Evolutionary conservation across 768 basidiomycete genomes (phyloP).

Genomic region (Antrodiella citrinella): DNA sequence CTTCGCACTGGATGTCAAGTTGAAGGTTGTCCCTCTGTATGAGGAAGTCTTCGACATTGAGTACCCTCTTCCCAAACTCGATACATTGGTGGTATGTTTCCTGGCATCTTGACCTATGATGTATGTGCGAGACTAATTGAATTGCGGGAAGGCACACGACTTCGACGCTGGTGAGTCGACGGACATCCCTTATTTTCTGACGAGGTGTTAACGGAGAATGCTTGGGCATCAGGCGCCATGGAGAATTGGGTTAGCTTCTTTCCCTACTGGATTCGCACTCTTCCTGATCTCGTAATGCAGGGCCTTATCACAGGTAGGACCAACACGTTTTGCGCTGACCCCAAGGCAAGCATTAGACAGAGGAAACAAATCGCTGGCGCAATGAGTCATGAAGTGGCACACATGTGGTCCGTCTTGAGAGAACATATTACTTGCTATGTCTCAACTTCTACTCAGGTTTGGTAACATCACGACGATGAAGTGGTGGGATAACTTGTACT

Average conservation of each 20-base stretch:
- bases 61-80: conserved; percentile 89
- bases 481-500: conserved; percentile 85
- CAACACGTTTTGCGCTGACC: conserved; percentile 71
- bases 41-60: conserved; percentile 88
- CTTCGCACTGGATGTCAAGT: conserved; percentile 83
- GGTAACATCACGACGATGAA: conserved; percentile 93
- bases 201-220: no score
- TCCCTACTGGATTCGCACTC: not conserved
- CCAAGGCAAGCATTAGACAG: conserved; percentile 64
- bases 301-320: conserved; percentile 51
- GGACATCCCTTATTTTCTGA: not conserved
- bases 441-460: conserved; percentile 42
- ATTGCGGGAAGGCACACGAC: conserved; percentile 45
- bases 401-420: conserved; percentile 51
- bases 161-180: conserved; percentile 73
- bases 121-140: not conserved
- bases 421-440: not conserved
- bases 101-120: not conserved
- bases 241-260: conserved; percentile 63
- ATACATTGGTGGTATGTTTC: conserved; percentile 67
- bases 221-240: conserved; percentile 56
- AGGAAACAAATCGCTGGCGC: conserved; percentile 72
- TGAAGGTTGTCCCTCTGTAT: conserved; percentile 75
- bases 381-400: conserved; percentile 83
- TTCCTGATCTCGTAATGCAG: not conserved